These are phyloP conservation scores for Rhizopus microsporus DNA, from an alignment of 371 early-diverging fungal genomes.

Conservation along the genomic window DNA sequence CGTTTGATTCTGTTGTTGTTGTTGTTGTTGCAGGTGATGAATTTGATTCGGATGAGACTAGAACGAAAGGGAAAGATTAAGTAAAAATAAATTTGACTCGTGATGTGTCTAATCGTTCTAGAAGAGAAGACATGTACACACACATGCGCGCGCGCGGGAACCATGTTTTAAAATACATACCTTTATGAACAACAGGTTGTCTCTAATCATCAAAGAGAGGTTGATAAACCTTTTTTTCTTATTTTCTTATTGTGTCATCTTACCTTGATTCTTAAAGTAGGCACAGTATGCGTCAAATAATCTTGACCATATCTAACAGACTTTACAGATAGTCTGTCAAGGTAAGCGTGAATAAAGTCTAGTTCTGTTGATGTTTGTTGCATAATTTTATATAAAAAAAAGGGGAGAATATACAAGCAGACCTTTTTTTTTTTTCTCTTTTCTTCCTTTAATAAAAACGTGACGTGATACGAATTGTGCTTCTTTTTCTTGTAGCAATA, in stretches of 20 bases:
- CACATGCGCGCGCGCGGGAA: no score
- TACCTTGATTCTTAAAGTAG: constrained; percentile 44
- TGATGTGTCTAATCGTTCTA: neutral
- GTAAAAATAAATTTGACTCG: neutral
- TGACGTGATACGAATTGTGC: no score
- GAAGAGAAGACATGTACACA: neutral
- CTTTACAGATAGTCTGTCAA: constrained; percentile 39
- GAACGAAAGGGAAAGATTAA: neutral
- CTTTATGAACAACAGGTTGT: constrained; percentile 7
- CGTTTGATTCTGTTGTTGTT: constrained; percentile 1
- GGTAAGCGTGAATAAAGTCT: constrained; percentile 39
- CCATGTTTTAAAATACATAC: neutral
- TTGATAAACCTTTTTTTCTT: no score
- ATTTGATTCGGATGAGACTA: neutral
- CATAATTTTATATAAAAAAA: constrained; percentile 6
- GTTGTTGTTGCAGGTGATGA: neutral
- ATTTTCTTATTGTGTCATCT: no score
- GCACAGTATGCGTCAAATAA: constrained; percentile 37
- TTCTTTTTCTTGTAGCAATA: no score
- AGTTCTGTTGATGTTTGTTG: constrained; percentile 31
- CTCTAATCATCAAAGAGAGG: neutral
- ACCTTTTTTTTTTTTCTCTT: no score
- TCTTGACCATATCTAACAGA: constrained; percentile 49
- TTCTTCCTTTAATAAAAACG: no score
- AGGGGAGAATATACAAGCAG: no score